phyloP scores from a whole-genome alignment of 2,329 filamentous ascomycete genomes.

The Fusarium sp. region DNA sequence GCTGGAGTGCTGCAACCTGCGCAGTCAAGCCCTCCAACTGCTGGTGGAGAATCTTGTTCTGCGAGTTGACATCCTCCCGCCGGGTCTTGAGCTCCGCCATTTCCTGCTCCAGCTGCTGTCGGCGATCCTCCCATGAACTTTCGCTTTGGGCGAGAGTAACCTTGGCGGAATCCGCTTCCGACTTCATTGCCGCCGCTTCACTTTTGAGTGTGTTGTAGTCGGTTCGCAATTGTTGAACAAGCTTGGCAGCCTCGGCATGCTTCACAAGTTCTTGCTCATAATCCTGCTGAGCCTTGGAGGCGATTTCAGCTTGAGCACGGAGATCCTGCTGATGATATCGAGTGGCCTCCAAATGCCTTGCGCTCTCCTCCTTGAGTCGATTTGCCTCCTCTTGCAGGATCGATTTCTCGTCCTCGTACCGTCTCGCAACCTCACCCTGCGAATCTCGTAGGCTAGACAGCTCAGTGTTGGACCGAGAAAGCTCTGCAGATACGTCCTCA shows the following conservation, averaged over 20 bases:
- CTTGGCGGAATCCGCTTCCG: slow-evolving; percentile 89
- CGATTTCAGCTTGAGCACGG: slow-evolving; percentile 93
- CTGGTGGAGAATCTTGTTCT: slow-evolving; percentile 91
- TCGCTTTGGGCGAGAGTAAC: slow-evolving; percentile 84
- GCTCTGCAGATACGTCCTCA: slow-evolving; percentile 86
- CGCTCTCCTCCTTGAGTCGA: slow-evolving; percentile 86
- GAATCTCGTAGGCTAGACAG: slow-evolving; percentile 84
- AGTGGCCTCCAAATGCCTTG: slow-evolving; percentile 83
- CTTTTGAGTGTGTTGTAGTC: slow-evolving; percentile 89
- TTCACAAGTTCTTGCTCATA: slow-evolving; percentile 96
- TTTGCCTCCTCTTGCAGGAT: slow-evolving; percentile 84
- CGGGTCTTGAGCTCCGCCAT: slow-evolving; percentile 83
- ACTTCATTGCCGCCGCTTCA: slow-evolving; percentile 79
- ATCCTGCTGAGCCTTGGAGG: slow-evolving; percentile 91
- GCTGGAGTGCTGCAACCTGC: slow-evolving; percentile 85
- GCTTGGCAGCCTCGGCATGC: slow-evolving; percentile 94
- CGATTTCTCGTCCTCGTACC: slow-evolving; percentile 85
- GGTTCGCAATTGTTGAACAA: slow-evolving; percentile 81
- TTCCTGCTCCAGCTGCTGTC: slow-evolving; percentile 86
- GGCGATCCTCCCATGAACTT: slow-evolving; percentile 88
- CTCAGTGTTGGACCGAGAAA: slow-evolving; percentile 86
- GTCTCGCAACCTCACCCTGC: slow-evolving; percentile 80
- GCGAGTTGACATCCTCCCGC: slow-evolving; percentile 86
- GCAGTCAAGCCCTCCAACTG: slow-evolving; percentile 87
- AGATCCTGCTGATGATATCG: slow-evolving; percentile 92